These are phyloP conservation scores for Vigna nakashimae DNA, from an alignment of 306 rosid species.

Conservation along the genomic window DNA sequence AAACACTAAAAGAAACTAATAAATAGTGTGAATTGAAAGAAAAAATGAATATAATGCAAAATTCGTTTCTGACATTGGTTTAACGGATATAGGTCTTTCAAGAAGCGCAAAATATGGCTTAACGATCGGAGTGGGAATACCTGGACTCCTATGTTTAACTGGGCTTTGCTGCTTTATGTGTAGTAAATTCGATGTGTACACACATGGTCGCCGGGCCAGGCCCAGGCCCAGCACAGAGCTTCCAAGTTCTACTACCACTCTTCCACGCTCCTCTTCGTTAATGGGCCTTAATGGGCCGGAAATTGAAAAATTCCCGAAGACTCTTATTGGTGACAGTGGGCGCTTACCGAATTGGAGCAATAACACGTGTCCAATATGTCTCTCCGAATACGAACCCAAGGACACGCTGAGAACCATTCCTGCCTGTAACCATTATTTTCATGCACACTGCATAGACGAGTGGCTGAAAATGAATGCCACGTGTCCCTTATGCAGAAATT, in stretches of 20 bases:
- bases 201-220: conserved; percentile 30
- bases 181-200: conserved; percentile 16
- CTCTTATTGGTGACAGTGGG: conserved; percentile 56
- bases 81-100: conserved; percentile 48
- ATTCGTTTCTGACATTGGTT: too few relatives aligned
- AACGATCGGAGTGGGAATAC: conserved; percentile 65
- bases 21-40: too few relatives aligned
- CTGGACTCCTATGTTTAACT: conserved; percentile 57
- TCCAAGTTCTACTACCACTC: background rate
- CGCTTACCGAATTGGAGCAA: conserved; percentile 62
- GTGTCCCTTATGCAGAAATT: conserved; percentile 75
- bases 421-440: conserved; percentile 73
- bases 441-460: conserved; percentile 65
- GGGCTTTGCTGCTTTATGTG: conserved; percentile 52
- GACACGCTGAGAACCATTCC: conserved; percentile 73
- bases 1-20: too few relatives aligned
- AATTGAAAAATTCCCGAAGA: conserved; percentile 65
- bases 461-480: conserved; percentile 81
- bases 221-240: conserved; percentile 10
- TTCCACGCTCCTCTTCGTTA: background rate
- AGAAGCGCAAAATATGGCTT: conserved; percentile 67
- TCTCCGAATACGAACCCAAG: conserved; percentile 67
- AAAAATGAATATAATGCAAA: too few relatives aligned
- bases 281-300: conserved; percentile 51
- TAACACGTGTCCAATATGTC: conserved; percentile 68